Evolutionary conservation across 345 rosid species (phyloP).

Genomic region (Reutealis trisperma): DNA sequence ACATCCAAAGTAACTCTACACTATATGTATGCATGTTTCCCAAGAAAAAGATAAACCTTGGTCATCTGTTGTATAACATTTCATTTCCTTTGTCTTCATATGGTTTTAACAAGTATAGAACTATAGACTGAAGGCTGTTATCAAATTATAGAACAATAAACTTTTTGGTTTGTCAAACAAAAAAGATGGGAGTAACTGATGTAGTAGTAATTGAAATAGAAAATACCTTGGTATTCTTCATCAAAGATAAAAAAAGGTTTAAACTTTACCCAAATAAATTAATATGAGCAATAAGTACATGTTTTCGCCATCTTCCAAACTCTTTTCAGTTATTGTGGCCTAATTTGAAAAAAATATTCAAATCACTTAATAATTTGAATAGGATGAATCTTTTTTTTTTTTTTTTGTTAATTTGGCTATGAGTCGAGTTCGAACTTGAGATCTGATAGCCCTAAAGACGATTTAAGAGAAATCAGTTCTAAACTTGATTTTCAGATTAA

Average conservation of each 20-base stretch:
- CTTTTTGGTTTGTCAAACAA: conserved; percentile 1
- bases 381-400: no score
- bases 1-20: neutral
- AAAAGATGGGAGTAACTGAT: neutral
- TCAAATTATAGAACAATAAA: neutral
- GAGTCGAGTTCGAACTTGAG: no score
- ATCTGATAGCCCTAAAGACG: no score
- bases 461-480: neutral
- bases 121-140: neutral
- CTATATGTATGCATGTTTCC: neutral
- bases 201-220: neutral
- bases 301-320: neutral
- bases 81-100: neutral
- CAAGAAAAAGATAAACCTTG: neutral
- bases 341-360: no score
- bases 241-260: neutral
- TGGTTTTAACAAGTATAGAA: neutral
- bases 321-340: no score
- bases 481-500: conserved; percentile 1
- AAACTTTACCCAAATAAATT: neutral
- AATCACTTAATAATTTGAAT: no score
- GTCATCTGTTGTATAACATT: neutral
- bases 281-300: neutral
- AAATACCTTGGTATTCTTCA: neutral
- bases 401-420: no score